phyloP scores from a whole-genome alignment of 148 eudicot genomes.

The Rhododendron griersonianum region DNA sequence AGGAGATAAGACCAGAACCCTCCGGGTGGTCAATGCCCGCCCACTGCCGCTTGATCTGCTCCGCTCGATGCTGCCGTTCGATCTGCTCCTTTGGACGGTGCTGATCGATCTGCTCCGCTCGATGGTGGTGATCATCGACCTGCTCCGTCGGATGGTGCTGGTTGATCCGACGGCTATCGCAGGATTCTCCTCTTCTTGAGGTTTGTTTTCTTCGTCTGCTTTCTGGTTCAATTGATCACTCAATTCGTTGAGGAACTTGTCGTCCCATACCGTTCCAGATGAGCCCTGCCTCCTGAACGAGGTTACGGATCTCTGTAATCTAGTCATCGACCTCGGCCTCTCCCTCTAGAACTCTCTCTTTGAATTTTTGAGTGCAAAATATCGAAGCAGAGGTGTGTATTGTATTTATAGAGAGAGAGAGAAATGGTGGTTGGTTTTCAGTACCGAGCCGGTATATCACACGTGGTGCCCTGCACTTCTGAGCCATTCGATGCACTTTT shows the following conservation, averaged over 20 bases:
- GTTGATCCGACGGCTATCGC: constrained; percentile 18
- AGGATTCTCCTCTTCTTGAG: constrained; percentile 12
- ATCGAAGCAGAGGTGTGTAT: no score
- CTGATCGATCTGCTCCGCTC: constrained; percentile 7
- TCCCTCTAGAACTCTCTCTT: constrained; percentile 2
- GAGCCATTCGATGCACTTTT: no score
- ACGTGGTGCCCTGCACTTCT: no score
- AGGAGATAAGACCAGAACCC: constrained; percentile 27
- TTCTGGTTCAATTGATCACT: neutral
- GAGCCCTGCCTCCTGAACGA: constrained; percentile 75
- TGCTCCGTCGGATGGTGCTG: constrained; percentile 28
- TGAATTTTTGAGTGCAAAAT: neutral
- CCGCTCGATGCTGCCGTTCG: constrained; percentile 14
- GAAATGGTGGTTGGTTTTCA: neutral
- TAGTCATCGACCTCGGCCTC: constrained; percentile 16
- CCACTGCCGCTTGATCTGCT: constrained; percentile 44
- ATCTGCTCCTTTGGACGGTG: constrained; percentile 8
- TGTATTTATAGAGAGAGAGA: neutral
- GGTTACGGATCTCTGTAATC: constrained; percentile 44
- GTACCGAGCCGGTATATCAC: no score
- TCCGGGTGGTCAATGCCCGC: constrained; percentile 29
- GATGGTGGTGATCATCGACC: constrained; percentile 19
- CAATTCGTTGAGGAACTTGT: constrained; percentile 29
- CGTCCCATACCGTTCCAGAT: constrained; percentile 56
- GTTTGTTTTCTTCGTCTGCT: neutral